Base-by-base conservation (phyloP, 2,329 filamentous ascomycete species). In the Macrophomina pseudophaseolina region DNA sequence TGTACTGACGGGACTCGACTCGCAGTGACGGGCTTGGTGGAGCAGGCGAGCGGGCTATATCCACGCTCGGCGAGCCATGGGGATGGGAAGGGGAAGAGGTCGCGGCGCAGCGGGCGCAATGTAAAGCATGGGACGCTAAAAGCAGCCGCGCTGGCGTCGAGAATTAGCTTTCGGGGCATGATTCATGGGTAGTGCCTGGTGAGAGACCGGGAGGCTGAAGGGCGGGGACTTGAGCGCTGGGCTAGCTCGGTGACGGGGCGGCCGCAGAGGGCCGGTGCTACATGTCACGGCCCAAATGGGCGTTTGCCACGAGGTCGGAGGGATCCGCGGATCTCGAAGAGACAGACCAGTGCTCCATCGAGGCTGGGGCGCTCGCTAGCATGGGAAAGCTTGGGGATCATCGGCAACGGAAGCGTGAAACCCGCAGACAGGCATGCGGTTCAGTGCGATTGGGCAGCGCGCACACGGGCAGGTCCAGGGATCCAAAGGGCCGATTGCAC, bases 231-330 rank as follows among this genome's bases (percentile, higher is more conserved):
- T 48, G 42, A 62, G 58, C 58, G 58, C 28, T 30, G 35, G 42
- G 53, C 42, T 42, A 59, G 30, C 38, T 8, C 38, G 23, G 32
- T 32, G 14, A 51, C 23, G n/a, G 30, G 30, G 30, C 51, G 11
- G 51, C 51, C 51, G 51, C 51, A 53, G 51, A 33, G 23, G 49
- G 23, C 51, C 16, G 42, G 40, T 14, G 28, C 54, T 32, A 40
- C 28, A 16, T n/a, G 42, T 30, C 56, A 60, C 56, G 28, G 56
- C 56, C 56, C 56, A 60, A 48, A 48, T 38, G 30, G 42, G 56
- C 56, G 56, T 44, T 48, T 46, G 56, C 56, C 56, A 60, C 56
- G 56, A 60, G 56, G 56, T 18, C 56, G 56, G 56, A 49, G 58
- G 14, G 58, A 62, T 62, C 58, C 42, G 40, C 56, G 56, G 56